A percentile compares a stretch with the other conserved stretches of the same genome.
phyloP scores from a whole-genome alignment of 2,329 filamentous ascomycete genomes.

The Xylariaceae sp. region DNA sequence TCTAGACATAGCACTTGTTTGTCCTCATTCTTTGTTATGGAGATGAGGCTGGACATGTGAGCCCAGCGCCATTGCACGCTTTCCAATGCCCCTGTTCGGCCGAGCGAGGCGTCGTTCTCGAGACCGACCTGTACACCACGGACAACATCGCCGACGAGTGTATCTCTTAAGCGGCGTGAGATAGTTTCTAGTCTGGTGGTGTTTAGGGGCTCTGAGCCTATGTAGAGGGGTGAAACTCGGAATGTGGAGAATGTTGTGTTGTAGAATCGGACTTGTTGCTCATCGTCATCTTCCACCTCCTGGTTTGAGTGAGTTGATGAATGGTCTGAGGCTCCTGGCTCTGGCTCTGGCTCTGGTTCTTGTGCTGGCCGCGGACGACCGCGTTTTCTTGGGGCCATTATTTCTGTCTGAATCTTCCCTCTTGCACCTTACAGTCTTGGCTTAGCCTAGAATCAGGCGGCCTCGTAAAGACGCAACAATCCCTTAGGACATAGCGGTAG shows the following conservation, averaged over 20 bases:
- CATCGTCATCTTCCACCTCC: constrained; percentile 3
- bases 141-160: constrained; percentile 57
- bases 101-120: constrained; percentile 37
- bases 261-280: constrained; percentile 44
- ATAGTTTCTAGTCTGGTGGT: constrained; percentile 40
- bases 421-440: too few relatives aligned
- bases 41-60: constrained; percentile 27
- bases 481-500: too few relatives aligned
- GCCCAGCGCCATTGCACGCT: constrained; percentile 50
- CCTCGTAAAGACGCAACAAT: too few relatives aligned
- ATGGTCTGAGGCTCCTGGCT: constrained; percentile 3
- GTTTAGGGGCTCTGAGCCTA: constrained; percentile 41
- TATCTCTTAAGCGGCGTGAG: constrained; percentile 50
- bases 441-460: too few relatives aligned
- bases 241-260: constrained; percentile 59
- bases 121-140: constrained; percentile 53
- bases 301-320: constrained; percentile 1
- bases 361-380: constrained; percentile 15
- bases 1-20: constrained; percentile 40
- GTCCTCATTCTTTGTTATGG: constrained; percentile 9
- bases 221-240: constrained; percentile 52
- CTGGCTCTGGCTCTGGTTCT: constrained; percentile 7
- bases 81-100: constrained; percentile 43
- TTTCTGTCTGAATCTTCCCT: not conserved
- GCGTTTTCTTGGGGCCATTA: constrained; percentile 26